Base-by-base conservation (phyloP, 2,329 filamentous ascomycete species). In the Emericellopsis atlantica region DNA sequence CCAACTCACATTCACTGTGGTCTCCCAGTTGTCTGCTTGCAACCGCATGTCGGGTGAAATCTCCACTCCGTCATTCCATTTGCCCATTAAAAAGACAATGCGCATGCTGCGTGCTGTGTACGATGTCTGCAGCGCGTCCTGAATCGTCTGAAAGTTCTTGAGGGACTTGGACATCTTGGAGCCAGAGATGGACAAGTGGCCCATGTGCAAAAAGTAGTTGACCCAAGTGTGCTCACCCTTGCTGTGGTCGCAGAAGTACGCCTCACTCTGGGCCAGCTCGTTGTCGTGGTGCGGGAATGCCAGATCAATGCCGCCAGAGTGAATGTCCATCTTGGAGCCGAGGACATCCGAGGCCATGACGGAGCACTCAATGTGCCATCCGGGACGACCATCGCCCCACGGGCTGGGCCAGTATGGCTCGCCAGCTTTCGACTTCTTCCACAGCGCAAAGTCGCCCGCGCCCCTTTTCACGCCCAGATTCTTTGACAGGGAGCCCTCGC, bases 321-420 rank as follows among this genome's bases (percentile, higher is more conserved):
- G 90, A 41, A 95, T 85, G 57, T 96, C 90, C 69, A 96, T 88
- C 45, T 81, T 74, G 23, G 79, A 71, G 5, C 89, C 89, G 2
- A 96, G 66, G n/a, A 88, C 74, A 47, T 89, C 85, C 2, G 84
- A 90, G 1, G 89, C 88, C 90, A 96, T 95, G 14, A 88, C 88
- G 1, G 83, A 89, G 76, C 90, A 95, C 65, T 95, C 89, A 53
- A 95, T 95, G 55, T 95, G 90, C 90, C 90, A 96, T 15, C 90
- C 90, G 1, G 90, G 90, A 36, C 90, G 72, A 5, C 89, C 89
- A 42, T 79, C 71, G 5, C 90, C 88, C 89, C 90, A 96, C 4
- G 79, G 79, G 50, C 84, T 92, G 5, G 79, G 70, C 90, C 90
- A 96, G 48, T 77, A 84, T 0, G 90, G 90, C 67, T 96, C 90